Percentiles rank a stretch among this genome's conserved stretches.
These are phyloP conservation scores for Psilocybe mexicana DNA, from an alignment of 1,284 basidiomycete species.

Conservation along the genomic window DNA sequence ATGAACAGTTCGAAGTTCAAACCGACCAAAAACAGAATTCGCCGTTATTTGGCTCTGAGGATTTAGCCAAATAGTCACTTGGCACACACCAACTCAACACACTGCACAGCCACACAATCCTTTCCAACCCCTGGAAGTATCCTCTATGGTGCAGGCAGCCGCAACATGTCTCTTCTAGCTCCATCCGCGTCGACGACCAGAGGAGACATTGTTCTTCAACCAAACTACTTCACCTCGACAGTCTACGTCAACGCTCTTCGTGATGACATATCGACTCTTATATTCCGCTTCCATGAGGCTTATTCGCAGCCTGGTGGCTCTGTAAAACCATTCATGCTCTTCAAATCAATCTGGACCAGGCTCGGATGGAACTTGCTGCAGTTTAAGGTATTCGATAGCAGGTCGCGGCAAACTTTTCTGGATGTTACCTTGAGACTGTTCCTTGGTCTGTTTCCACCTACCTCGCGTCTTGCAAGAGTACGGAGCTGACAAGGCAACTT, in stretches of 20 bases:
- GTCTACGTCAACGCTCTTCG: slow-evolving; percentile 67
- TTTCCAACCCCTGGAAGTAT: too few species aligned
- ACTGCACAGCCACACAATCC: too few species aligned
- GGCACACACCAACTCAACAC: too few species aligned
- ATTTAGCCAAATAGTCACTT: slow-evolving; percentile 7
- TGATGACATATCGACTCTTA: slow-evolving; percentile 57
- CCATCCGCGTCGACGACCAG: slow-evolving; percentile 41
- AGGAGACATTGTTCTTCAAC: slow-evolving; percentile 66
- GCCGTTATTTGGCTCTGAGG: slow-evolving; percentile 13
- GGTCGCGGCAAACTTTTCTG: slow-evolving; percentile 62
- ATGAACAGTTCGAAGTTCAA: neutral
- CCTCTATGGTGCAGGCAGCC: too few species aligned
- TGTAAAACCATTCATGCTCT: slow-evolving; percentile 58
- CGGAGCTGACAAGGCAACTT: neutral
- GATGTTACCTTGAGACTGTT: slow-evolving; percentile 61
- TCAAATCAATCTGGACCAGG: slow-evolving; percentile 66
- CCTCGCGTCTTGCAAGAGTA: neutral
- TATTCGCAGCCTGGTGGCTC: slow-evolving; percentile 32
- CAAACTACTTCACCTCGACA: slow-evolving; percentile 74
- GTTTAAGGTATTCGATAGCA: slow-evolving; percentile 65
- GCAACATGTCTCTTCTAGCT: slow-evolving; percentile 26
- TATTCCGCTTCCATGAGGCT: slow-evolving; percentile 47
- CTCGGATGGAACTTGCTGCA: slow-evolving; percentile 75
- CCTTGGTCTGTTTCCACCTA: slow-evolving; percentile 45
- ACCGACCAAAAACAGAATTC: neutral